Percentiles rank a stretch among this genome's conserved stretches.
phyloP scores from a whole-genome alignment of 805 yeast species.

The Teunomyces tritomae region DNA sequence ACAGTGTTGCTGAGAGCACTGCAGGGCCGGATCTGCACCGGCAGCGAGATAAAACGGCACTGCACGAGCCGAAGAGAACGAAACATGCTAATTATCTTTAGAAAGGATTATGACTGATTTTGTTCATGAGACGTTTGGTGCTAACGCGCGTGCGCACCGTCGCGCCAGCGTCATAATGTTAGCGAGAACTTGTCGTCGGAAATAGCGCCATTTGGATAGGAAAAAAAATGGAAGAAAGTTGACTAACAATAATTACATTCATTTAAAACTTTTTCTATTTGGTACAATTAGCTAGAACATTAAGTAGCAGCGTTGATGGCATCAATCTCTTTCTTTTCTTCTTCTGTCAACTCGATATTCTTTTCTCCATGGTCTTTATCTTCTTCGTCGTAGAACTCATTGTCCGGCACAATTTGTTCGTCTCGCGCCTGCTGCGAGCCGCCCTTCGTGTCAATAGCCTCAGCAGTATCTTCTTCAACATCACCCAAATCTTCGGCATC shows the following conservation, averaged over 20 bases:
- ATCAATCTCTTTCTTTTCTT: conserved; percentile 37
- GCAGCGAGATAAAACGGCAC: not conserved
- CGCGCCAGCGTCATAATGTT: too few species aligned
- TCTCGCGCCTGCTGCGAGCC: conserved; percentile 88
- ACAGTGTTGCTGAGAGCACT: conserved; percentile 6
- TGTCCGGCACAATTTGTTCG: conserved; percentile 62
- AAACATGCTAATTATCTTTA: not conserved
- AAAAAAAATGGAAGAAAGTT: too few species aligned
- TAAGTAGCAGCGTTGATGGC: conserved; percentile 6
- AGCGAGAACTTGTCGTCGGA: too few species aligned
- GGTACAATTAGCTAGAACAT: too few species aligned
- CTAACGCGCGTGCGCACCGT: too few species aligned
- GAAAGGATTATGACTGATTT: too few species aligned
- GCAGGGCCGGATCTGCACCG: not conserved
- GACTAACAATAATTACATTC: not conserved
- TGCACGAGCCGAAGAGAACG: conserved; percentile 1
- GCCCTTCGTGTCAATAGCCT: conserved; percentile 84
- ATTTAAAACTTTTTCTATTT: too few species aligned
- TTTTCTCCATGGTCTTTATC: conserved; percentile 43
- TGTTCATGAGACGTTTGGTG: too few species aligned
- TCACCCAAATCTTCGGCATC: conserved; percentile 87
- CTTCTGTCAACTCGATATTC: conserved; percentile 33
- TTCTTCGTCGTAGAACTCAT: conserved; percentile 74
- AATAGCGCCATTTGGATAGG: too few species aligned
- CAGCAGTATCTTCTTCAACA: conserved; percentile 77